Conservation (phyloP, 2,329 filamentous ascomycete species). For the Botrytis aclada region DNA sequence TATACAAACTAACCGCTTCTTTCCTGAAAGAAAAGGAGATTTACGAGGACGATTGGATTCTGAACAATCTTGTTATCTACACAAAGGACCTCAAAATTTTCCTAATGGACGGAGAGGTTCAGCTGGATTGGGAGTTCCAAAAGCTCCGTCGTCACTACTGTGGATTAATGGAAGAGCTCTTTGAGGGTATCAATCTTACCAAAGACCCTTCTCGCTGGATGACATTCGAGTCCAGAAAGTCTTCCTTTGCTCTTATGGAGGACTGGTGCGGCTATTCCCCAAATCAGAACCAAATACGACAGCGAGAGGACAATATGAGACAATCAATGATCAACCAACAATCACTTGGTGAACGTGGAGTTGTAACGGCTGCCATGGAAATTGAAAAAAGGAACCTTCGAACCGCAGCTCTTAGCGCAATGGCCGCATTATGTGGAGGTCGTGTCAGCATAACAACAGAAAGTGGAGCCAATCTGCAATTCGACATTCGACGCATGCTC, state of each 20-base stretch:
- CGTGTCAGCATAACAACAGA: constrained; percentile 86
- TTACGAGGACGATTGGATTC: constrained; percentile 83
- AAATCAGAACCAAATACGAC: constrained; percentile 77
- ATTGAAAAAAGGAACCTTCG: constrained; percentile 93
- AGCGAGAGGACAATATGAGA: constrained; percentile 82
- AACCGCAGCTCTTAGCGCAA: constrained; percentile 86
- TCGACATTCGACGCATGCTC: constrained; percentile 89
- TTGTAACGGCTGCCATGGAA: constrained; percentile 84
- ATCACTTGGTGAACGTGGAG: constrained; percentile 67
- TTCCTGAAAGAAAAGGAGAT: constrained; percentile 78
- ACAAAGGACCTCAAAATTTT: constrained; percentile 92
- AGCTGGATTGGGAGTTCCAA: constrained; percentile 92
- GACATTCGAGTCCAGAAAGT: constrained; percentile 94
- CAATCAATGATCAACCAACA: constrained; percentile 81
- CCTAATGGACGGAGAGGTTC: constrained; percentile 89
- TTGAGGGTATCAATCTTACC: constrained; percentile 83
- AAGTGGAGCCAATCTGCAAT: constrained; percentile 81
- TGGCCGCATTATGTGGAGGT: constrained; percentile 86
- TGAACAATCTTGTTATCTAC: constrained; percentile 84
- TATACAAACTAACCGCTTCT: constrained; percentile 90
- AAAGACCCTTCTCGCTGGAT: constrained; percentile 89
- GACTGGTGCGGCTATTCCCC: constrained; percentile 98
- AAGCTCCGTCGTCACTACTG: constrained; percentile 91
- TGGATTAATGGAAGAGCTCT: constrained; percentile 86
- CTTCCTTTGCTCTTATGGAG: constrained; percentile 94